Base-by-base conservation (phyloP, 1,284 basidiomycete genomes). In the Ceratobasidium papillatum region DNA sequence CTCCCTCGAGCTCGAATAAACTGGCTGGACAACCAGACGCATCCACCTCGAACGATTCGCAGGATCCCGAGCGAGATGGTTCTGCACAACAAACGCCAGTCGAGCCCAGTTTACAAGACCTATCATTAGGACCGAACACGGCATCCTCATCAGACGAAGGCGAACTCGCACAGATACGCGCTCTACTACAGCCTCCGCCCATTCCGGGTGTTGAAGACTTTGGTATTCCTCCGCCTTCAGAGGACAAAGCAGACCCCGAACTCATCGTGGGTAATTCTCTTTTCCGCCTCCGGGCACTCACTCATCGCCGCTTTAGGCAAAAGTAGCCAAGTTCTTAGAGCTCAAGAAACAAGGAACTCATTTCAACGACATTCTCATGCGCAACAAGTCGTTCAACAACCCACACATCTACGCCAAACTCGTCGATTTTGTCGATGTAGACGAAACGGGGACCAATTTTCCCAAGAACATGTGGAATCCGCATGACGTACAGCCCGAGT, bases 351-450 rank as follows among this genome's bases (percentile, higher is more conserved):
- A 92, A n/a, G 84, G 83, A 0, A 91, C 91, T 77, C 96, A 98
- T 80, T 98, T 98, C 84, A 99, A 99, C 81, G 94, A 95, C 80
- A 93, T 93, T 0, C 87, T 99, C 43, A 92, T 96, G 89, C 87
- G 90, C 8, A 95, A 93, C 77, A 91, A 94, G 32, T 89, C 94
- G 0, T 99, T 98, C 82, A 91, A 94, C 34, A 99, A 99, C 80
- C 97, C 97, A 0, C 94, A 98, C 80, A 88, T 99, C 12, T 97
- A 97, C 81, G 86, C 93, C 2, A 94, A 96, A 78, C 89, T 99
- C 0, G 96, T 99, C 75, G 91, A 95, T 80, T 94, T 96, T 82
- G 90, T 97, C 11, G 91, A 92, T 75, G 91, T 98, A 14, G 91
- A 96, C 79, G 97, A 99, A 81, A 88, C 90, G 12, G 85, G 87